These are phyloP conservation scores for Leccinum truebloodii DNA, from an alignment of 768 basidiomycete species.

Conservation along the genomic window DNA sequence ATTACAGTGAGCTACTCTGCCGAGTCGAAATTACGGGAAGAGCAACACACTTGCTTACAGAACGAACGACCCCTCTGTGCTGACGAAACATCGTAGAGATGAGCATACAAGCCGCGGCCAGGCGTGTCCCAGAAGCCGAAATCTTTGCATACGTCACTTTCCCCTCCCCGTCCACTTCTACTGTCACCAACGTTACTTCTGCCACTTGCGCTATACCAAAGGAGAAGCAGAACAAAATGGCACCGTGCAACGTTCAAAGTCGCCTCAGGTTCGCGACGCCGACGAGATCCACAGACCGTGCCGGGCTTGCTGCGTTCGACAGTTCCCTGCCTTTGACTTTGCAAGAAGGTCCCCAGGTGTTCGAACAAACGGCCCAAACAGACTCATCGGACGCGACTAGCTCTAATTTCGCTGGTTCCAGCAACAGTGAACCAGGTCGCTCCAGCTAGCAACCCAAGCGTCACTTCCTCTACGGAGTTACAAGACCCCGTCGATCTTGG, in stretches of 20 bases:
- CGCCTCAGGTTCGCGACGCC: not conserved
- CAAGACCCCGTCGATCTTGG: too few relatives aligned
- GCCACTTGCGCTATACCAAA: too few relatives aligned
- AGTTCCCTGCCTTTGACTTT: not conserved
- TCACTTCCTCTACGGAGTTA: not conserved
- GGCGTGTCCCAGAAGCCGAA: not conserved
- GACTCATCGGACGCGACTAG: not conserved
- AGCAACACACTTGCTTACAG: slow-evolving; percentile 11
- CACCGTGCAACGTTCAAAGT: not conserved
- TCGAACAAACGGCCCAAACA: not conserved
- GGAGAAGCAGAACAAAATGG: not conserved
- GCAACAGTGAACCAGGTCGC: too few relatives aligned
- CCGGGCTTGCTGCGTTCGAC: not conserved
- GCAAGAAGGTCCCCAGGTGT: not conserved
- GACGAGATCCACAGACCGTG: not conserved
- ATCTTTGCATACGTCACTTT: too few relatives aligned
- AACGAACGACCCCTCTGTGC: slow-evolving; percentile 16
- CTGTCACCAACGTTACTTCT: not conserved
- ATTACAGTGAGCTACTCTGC: not conserved
- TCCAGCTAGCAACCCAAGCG: not conserved
- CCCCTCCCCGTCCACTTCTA: too few relatives aligned
- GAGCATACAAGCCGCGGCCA: slow-evolving; percentile 15
- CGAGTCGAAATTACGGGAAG: not conserved
- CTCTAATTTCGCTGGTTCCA: too few relatives aligned
- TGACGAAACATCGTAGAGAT: slow-evolving; percentile 17